These are phyloP conservation scores for Tolypocladium capitatum DNA, from an alignment of 2,329 filamentous ascomycete genomes.

Conservation along the genomic window DNA sequence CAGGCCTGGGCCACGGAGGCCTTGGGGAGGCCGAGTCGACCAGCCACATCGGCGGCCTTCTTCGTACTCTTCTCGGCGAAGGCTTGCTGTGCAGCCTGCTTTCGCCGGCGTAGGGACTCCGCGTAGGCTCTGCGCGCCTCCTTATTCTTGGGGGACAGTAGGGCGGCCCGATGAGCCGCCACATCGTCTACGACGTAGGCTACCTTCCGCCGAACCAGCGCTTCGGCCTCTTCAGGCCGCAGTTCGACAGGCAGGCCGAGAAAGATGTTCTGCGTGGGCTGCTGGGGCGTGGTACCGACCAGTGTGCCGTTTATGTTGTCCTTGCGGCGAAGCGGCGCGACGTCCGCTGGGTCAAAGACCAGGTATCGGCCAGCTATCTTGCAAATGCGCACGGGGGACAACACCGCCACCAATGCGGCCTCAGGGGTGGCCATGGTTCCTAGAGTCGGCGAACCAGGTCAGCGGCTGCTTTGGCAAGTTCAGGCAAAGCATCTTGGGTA, in stretches of 20 bases:
- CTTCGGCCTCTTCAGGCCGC: conserved; percentile 75
- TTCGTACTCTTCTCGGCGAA: conserved; percentile 25
- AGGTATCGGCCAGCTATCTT: conserved; percentile 70
- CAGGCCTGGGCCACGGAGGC: neutral
- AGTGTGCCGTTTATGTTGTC: conserved; percentile 79
- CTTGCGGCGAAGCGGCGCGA: conserved; percentile 62
- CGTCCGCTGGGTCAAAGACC: conserved; percentile 74
- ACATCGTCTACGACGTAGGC: conserved; percentile 74
- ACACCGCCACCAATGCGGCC: neutral
- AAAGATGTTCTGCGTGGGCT: conserved; percentile 90
- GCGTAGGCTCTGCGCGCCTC: conserved; percentile 50
- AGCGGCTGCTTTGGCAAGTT: neutral
- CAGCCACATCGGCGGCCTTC: conserved; percentile 17
- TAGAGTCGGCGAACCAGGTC: neutral
- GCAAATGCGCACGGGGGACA: conserved; percentile 59
- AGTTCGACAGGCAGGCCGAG: conserved; percentile 78
- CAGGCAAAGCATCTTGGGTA: neutral
- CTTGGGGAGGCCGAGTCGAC: conserved; percentile 5
- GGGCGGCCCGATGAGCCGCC: conserved; percentile 51
- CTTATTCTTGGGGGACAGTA: conserved; percentile 43
- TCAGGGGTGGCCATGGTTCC: neutral
- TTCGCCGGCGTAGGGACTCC: conserved; percentile 36
- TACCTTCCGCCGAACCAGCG: conserved; percentile 64
- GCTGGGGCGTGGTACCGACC: conserved; percentile 78
- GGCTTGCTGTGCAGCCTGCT: conserved; percentile 26